phyloP scores from a whole-genome alignment of 805 yeast genomes.

The Candida pseudofarinosa region DNA sequence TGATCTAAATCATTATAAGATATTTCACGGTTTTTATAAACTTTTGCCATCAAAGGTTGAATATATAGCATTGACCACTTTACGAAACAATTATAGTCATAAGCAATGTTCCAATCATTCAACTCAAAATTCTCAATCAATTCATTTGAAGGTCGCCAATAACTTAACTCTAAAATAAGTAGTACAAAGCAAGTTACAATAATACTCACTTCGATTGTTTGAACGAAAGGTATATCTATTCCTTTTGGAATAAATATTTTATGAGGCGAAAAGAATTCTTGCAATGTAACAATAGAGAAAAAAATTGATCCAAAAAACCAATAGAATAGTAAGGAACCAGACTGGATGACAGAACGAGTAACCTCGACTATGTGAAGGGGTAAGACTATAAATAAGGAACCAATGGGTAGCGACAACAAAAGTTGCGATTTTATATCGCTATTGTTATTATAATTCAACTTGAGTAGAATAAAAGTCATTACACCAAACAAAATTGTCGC shows the following conservation, averaged over 20 bases:
- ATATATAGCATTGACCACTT: constrained; percentile 24
- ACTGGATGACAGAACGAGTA: constrained; percentile 32
- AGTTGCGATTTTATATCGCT: constrained; percentile 5
- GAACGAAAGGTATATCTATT: constrained; percentile 3
- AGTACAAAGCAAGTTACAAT: constrained; percentile 14
- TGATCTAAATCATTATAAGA: constrained; percentile 61
- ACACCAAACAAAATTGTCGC: constrained; percentile 14
- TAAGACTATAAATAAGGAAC: constrained; percentile 18
- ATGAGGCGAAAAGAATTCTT: constrained; percentile 16
- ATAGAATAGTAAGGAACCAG: constrained; percentile 35
- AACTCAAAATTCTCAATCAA: constrained; percentile 17
- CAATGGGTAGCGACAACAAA: constrained; percentile 4
- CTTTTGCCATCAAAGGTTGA: constrained; percentile 20
- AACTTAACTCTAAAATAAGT: constrained; percentile 13
- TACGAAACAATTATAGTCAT: constrained; percentile 19
- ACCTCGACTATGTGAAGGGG: constrained; percentile 46
- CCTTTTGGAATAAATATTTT: constrained; percentile 13
- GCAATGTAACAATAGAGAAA: constrained; percentile 11
- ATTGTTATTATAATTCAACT: constrained; percentile 5
- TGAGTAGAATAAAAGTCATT: constrained; percentile 5
- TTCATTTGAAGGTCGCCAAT: constrained; percentile 17
- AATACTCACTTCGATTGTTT: constrained; percentile 11
- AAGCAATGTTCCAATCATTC: constrained; percentile 21
- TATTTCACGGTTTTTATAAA: constrained; percentile 20
- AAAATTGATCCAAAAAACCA: constrained; percentile 25